phyloP scores from a whole-genome alignment of 768 basidiomycete species.

The Boletus pseudopeckii region DNA sequence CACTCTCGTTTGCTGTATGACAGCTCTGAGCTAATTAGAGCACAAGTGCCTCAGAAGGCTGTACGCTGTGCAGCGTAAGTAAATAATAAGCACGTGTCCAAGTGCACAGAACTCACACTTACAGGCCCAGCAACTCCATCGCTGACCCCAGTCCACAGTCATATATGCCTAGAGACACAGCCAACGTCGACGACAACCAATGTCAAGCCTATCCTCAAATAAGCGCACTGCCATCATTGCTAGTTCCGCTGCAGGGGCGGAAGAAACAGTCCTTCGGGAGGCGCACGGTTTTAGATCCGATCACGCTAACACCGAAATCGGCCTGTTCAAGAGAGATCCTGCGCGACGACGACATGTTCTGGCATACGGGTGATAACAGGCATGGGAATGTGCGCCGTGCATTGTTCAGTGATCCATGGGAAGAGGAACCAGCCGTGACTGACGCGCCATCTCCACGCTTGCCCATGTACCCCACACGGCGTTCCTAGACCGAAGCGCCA shows the following conservation, averaged over 20 bases:
- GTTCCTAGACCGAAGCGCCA: constrained; percentile 41
- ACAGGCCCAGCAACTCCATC: not conserved
- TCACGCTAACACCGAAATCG: not conserved
- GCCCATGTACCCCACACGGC: not conserved
- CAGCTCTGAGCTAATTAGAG: not conserved
- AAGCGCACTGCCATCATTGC: not conserved
- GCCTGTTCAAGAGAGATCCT: too few relatives aligned
- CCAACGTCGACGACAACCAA: not conserved
- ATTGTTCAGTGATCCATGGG: too few relatives aligned
- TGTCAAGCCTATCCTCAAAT: not conserved
- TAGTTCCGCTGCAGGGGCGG: too few relatives aligned
- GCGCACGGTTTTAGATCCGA: not conserved
- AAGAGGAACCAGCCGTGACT: too few relatives aligned
- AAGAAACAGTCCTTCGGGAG: not conserved
- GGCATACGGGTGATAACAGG: too few relatives aligned
- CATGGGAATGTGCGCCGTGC: too few relatives aligned
- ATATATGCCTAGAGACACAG: not conserved
- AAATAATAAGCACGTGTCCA: too few relatives aligned
- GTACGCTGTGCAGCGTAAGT: not conserved
- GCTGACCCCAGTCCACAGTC: not conserved
- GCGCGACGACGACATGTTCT: too few relatives aligned
- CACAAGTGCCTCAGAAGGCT: not conserved
- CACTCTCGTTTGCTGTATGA: not conserved
- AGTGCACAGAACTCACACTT: not conserved
- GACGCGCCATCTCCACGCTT: not conserved